phyloP scores from a whole-genome alignment of 768 basidiomycete species.

The Suillus hirtellus region DNA sequence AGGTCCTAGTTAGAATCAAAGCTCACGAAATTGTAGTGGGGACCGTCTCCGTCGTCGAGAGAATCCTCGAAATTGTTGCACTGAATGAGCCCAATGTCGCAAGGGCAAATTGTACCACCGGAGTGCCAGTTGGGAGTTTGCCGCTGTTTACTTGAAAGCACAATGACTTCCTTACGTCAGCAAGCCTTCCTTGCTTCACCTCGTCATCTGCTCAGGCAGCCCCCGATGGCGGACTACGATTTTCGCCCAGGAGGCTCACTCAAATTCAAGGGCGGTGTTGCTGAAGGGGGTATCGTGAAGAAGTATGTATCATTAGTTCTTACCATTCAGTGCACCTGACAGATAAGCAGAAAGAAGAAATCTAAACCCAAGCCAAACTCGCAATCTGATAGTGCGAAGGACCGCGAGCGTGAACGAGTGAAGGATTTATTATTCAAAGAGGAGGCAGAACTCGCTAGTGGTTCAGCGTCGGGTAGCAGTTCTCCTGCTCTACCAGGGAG shows the following conservation, averaged over 20 bases:
- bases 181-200: slow-evolving; percentile 16
- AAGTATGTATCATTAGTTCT: slow-evolving; percentile 52
- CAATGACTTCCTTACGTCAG: slow-evolving; percentile 32
- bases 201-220: slow-evolving; percentile 20
- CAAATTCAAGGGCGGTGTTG: slow-evolving; percentile 83
- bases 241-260: slow-evolving; percentile 84
- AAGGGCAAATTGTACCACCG: slow-evolving; percentile 1
- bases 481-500: slow-evolving; percentile 58
- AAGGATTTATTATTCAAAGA: slow-evolving; percentile 56
- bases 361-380: slow-evolving; percentile 64
- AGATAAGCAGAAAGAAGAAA: slow-evolving; percentile 73
- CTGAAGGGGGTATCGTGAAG: slow-evolving; percentile 79
- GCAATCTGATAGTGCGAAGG: slow-evolving; percentile 48
- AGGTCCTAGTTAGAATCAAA: background rate
- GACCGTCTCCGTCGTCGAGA: background rate
- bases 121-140: slow-evolving; percentile 20
- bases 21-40: background rate
- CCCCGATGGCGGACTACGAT: slow-evolving; percentile 85
- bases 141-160: slow-evolving; percentile 22
- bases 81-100: slow-evolving; percentile 5
- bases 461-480: slow-evolving; percentile 55
- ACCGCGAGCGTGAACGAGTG: slow-evolving; percentile 42
- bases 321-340: slow-evolving; percentile 13
- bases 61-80: slow-evolving; percentile 5
- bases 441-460: slow-evolving; percentile 39